A percentile compares a stretch with the other conserved stretches of the same genome.
Evolutionary conservation across 139 green algal species (phyloP).

Genomic region (Gonium pectorale): DNA sequence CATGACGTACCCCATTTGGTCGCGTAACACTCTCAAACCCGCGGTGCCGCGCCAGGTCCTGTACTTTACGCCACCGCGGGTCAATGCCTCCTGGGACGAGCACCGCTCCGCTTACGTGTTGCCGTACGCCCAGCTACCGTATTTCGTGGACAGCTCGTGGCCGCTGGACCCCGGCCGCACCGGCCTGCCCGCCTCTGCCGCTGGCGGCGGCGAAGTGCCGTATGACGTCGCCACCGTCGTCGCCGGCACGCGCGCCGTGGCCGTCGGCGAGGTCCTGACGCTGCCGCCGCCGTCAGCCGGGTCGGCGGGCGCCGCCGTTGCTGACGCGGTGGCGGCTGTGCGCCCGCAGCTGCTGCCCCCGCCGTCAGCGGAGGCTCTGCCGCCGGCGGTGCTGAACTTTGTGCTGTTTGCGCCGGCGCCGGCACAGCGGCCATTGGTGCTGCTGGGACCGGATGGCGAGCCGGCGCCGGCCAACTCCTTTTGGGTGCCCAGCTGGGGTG

Average conservation of each 20-base stretch:
- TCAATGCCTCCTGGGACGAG: conserved; percentile 32
- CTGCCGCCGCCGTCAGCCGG: neutral
- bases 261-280: neutral
- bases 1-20: neutral
- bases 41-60: conserved; percentile 45
- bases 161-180: conserved; percentile 41
- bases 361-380: neutral
- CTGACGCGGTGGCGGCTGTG: neutral
- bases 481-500: conserved; percentile 53
- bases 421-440: conserved; percentile 43
- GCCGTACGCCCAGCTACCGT: conserved; percentile 31
- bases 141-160: conserved; percentile 53
- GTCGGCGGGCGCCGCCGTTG: neutral
- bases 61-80: conserved; percentile 40
- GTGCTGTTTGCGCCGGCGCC: conserved; percentile 56
- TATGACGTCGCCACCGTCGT: conserved; percentile 8
- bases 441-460: conserved; percentile 19
- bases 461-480: conserved; percentile 28
- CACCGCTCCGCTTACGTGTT: conserved; percentile 21
- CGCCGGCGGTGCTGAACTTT: conserved; percentile 50
- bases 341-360: conserved; percentile 23
- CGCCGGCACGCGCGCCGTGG: neutral
- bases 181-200: conserved; percentile 10
- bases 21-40: too few relatives aligned
- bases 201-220: neutral